Percentiles rank a stretch among this genome's conserved stretches.
These are phyloP conservation scores for Periconia macrospinosa DNA, from an alignment of 2,329 filamentous ascomycete genomes.

Conservation along the genomic window DNA sequence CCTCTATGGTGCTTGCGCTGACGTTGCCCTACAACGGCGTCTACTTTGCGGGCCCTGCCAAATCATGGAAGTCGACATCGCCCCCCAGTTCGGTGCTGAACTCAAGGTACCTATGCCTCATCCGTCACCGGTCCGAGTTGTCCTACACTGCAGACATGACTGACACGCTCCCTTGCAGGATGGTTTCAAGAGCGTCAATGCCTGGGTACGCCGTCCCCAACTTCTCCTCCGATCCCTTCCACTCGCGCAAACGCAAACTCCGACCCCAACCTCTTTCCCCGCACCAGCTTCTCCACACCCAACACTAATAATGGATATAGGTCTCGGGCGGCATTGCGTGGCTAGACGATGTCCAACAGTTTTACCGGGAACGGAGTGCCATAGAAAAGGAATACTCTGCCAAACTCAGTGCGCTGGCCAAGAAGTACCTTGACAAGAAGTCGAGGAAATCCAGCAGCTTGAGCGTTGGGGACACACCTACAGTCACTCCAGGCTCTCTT, in stretches of 20 bases:
- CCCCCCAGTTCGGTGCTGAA: slow-evolving; percentile 88
- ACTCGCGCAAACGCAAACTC: not conserved
- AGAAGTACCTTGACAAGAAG: slow-evolving; percentile 98
- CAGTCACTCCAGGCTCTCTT: slow-evolving; percentile 90
- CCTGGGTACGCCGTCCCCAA: slow-evolving; percentile 65
- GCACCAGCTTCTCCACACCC: not conserved
- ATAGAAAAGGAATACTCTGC: slow-evolving; percentile 97
- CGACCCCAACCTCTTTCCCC: slow-evolving; percentile 10
- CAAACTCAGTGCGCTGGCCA: slow-evolving; percentile 83
- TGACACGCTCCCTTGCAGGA: slow-evolving; percentile 62
- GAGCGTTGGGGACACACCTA: slow-evolving; percentile 90
- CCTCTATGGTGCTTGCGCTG: slow-evolving; percentile 29
- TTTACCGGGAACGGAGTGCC: slow-evolving; percentile 89
- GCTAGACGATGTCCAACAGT: slow-evolving; percentile 95
- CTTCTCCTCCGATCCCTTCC: not conserved
- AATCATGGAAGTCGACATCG: slow-evolving; percentile 77
- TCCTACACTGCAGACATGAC: slow-evolving; percentile 17
- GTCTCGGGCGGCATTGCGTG: slow-evolving; percentile 85
- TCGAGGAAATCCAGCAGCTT: slow-evolving; percentile 82
- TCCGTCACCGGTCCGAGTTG: slow-evolving; percentile 6
- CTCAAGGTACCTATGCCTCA: slow-evolving; percentile 69
- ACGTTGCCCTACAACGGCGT: slow-evolving; percentile 18
- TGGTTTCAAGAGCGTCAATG: slow-evolving; percentile 93
- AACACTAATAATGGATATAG: slow-evolving; percentile 42
- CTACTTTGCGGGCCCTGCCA: slow-evolving; percentile 13